phyloP scores from a whole-genome alignment of 495 filamentous ascomycete genomes.

The Opeltia flavorubescens region DNA sequence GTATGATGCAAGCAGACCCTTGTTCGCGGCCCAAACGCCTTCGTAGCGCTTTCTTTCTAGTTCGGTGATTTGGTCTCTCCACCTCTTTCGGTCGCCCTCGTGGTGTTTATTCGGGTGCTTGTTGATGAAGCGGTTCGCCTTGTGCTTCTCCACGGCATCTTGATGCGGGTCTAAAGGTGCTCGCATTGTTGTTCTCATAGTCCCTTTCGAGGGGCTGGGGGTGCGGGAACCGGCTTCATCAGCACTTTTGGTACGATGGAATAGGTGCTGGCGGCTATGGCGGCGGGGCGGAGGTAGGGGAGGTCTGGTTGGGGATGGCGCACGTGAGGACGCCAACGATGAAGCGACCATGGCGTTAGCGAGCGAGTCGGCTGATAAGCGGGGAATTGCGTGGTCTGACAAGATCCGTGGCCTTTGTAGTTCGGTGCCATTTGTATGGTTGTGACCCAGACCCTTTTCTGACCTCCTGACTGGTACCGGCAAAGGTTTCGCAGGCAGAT shows the following conservation, averaged over 20 bases:
- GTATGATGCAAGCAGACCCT: constrained; percentile 42
- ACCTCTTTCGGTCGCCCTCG: constrained; percentile 75
- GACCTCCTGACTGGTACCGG: neutral
- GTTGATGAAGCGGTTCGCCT: constrained; percentile 30
- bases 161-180: constrained; percentile 43
- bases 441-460: neutral
- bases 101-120: constrained; percentile 74
- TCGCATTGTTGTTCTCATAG: constrained; percentile 63
- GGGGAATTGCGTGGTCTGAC: constrained; percentile 5
- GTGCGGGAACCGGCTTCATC: constrained; percentile 31
- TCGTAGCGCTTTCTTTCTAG: constrained; percentile 83
- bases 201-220: constrained; percentile 38
- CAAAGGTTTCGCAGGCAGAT: neutral
- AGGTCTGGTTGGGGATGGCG: constrained; percentile 35
- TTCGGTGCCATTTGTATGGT: neutral
- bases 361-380: constrained; percentile 34
- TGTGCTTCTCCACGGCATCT: constrained; percentile 31
- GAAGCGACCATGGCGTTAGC: constrained; percentile 77
- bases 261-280: constrained; percentile 28
- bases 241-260: constrained; percentile 21
- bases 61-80: constrained; percentile 63
- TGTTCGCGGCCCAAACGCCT: constrained; percentile 91
- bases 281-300: constrained; percentile 34
- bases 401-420: no score
- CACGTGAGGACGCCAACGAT: constrained; percentile 60